phyloP scores from a whole-genome alignment of 169 alveolate genomes.

The Cryptosporidium ryanae region DNA sequence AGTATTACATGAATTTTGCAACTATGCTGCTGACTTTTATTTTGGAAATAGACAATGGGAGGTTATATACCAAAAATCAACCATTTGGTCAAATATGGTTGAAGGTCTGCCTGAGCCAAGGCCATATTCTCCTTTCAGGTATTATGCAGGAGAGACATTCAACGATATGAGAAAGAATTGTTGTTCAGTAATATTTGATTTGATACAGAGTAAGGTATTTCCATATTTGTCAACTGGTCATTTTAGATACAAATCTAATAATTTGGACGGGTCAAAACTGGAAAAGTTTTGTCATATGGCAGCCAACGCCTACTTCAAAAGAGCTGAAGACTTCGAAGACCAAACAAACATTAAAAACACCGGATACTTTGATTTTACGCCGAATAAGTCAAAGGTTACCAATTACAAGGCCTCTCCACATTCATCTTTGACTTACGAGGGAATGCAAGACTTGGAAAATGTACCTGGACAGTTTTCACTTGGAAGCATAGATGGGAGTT shows the following conservation, averaged over 20 bases:
- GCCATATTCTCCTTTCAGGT: slow-evolving; percentile 71
- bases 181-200: slow-evolving; percentile 63
- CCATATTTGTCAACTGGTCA: slow-evolving; percentile 33
- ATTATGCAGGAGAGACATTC: slow-evolving; percentile 69
- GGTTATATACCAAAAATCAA: slow-evolving; percentile 12
- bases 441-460: slow-evolving; percentile 41
- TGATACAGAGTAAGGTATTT: slow-evolving; percentile 50
- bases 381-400: slow-evolving; percentile 39
- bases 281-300: slow-evolving; percentile 61
- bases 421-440: slow-evolving; percentile 22
- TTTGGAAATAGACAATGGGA: slow-evolving; percentile 67
- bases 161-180: slow-evolving; percentile 63
- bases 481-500: slow-evolving; percentile 46
- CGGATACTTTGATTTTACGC: slow-evolving; percentile 53
- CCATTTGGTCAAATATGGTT: neutral
- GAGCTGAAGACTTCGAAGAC: neutral
- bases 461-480: slow-evolving; percentile 57
- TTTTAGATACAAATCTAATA: slow-evolving; percentile 1
- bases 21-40: slow-evolving; percentile 72
- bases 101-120: slow-evolving; percentile 25
- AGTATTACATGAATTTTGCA: slow-evolving; percentile 50
- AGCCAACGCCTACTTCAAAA: slow-evolving; percentile 34
- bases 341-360: neutral
- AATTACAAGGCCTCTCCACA: slow-evolving; percentile 47
- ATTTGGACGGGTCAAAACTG: slow-evolving; percentile 26